Evolutionary conservation across 2,329 filamentous ascomycete species (phyloP), one percentile per base, ranked within the genome.

Genomic region (Rhexocercosporidium sp.): DNA sequence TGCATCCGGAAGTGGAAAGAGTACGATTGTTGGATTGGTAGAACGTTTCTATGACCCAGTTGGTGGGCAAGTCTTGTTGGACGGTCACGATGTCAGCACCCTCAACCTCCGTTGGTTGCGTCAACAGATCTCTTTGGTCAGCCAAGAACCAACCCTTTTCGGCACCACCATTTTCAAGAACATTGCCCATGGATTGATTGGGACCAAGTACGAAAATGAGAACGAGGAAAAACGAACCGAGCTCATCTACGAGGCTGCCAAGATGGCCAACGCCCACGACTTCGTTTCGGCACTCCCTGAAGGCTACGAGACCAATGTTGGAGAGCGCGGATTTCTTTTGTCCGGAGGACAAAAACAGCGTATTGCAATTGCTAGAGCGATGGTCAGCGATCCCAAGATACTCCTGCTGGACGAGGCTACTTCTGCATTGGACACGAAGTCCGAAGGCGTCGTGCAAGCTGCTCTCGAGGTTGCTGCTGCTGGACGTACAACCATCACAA

Each of bases 291-390:
- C 85, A 14, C 85, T 98, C 1, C 94, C 96, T 0, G 92, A 98
- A 72, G 92, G 92, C 1, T 98, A 98, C 75, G 88, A 97, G 71
- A 98, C 96, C 0, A 90, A 96, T 71, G 95, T 98, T n/a, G 96
- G 96, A 65, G 94, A 98, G 79, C 90, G 94, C 70, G 96, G 96
- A 11, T 97, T 97, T 77, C 82, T 97, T 62, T 85, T 99, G 9
- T 97, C 93, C 64, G 96, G 96, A 78, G 96, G 96, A 41, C 96
- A 99, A 80, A 97, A 97, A 79, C 96, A 98, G 80, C 92, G 96
- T 73, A 96, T 98, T 76, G 94, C 95, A 14, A 97, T 98, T 79
- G 94, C 95, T 8, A 86, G 94, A 75, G 94, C 94, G 46, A 88
- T 97, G 65, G 93, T 97, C 34, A 95, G 92, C 20, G 92, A 97